A percentile compares a stretch with the other conserved stretches of the same genome.
phyloP scores from a whole-genome alignment of 2,329 filamentous ascomycete genomes.

The Pyricularia sp. region DNA sequence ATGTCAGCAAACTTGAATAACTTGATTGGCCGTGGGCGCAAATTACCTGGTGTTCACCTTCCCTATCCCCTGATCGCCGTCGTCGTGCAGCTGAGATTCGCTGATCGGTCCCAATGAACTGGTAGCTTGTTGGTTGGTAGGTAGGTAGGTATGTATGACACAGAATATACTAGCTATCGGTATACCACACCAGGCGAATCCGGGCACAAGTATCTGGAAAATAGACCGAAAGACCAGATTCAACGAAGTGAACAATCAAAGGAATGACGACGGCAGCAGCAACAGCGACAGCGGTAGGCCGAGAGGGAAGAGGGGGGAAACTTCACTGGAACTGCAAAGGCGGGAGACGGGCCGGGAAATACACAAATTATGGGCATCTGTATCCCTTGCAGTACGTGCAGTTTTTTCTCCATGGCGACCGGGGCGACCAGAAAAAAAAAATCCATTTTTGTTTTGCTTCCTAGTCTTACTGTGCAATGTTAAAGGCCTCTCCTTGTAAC shows the following conservation, averaged over 20 bases:
- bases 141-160: not conserved
- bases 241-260: not conserved
- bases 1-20: not conserved
- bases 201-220: not conserved
- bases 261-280: not conserved
- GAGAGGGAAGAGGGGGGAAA: not conserved
- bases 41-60: conserved; percentile 1
- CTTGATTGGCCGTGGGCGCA: not conserved
- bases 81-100: not conserved
- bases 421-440: not conserved
- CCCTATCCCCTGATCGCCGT: not conserved
- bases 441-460: not conserved
- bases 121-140: not conserved
- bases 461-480: not conserved
- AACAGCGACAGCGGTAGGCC: not conserved
- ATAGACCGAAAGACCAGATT: not conserved
- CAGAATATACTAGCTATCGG: not conserved
- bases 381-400: not conserved
- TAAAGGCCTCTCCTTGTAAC: not conserved
- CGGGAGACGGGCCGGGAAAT: not conserved
- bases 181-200: not conserved
- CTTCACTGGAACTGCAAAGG: not conserved
- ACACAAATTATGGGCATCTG: not conserved
- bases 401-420: not conserved
- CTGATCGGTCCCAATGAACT: not conserved